Evolutionary conservation across 805 yeast species (phyloP).

Genomic region (Spathaspora passalidarum): DNA sequence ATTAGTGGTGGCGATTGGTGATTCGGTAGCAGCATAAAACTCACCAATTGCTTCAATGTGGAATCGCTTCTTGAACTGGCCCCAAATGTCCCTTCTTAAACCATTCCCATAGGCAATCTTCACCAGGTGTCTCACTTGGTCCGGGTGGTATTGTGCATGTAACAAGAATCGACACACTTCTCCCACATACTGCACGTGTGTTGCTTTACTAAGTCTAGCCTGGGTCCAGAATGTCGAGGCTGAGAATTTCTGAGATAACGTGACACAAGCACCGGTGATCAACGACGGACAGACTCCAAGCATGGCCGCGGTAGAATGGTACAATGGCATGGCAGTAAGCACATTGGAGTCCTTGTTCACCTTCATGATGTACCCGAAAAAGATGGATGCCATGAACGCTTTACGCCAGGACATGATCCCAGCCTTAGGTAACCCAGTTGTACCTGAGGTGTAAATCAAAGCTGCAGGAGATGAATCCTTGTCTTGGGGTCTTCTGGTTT

Average conservation of each 20-base stretch:
- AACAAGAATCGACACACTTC: slow-evolving; percentile 87
- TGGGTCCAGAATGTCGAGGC: slow-evolving; percentile 89
- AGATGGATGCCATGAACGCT: slow-evolving; percentile 62
- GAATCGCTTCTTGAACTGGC: slow-evolving; percentile 71
- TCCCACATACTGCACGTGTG: slow-evolving; percentile 90
- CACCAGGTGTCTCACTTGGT: slow-evolving; percentile 60
- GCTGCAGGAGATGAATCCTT: slow-evolving; percentile 62
- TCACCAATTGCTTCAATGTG: slow-evolving; percentile 77
- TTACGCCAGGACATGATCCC: slow-evolving; percentile 93
- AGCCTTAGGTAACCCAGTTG: slow-evolving; percentile 92
- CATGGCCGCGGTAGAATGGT: slow-evolving; percentile 91
- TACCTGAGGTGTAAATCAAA: slow-evolving; percentile 87
- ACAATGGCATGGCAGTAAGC: slow-evolving; percentile 92
- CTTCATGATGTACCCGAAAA: slow-evolving; percentile 69
- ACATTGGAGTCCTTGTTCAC: slow-evolving; percentile 54
- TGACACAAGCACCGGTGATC: slow-evolving; percentile 66
- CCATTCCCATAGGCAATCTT: slow-evolving; percentile 88
- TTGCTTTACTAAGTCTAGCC: slow-evolving; percentile 64
- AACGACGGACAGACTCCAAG: slow-evolving; percentile 74
- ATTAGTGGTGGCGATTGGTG: slow-evolving; percentile 83
- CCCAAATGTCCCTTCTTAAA: slow-evolving; percentile 85
- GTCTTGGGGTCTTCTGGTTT: slow-evolving; percentile 55
- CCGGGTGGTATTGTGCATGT: slow-evolving; percentile 62
- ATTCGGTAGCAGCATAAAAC: slow-evolving; percentile 91
- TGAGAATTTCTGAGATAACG: slow-evolving; percentile 78